Evolutionary conservation across 176 grass and related monocot species (phyloP).

Genomic region (Lolium rigidum): DNA sequence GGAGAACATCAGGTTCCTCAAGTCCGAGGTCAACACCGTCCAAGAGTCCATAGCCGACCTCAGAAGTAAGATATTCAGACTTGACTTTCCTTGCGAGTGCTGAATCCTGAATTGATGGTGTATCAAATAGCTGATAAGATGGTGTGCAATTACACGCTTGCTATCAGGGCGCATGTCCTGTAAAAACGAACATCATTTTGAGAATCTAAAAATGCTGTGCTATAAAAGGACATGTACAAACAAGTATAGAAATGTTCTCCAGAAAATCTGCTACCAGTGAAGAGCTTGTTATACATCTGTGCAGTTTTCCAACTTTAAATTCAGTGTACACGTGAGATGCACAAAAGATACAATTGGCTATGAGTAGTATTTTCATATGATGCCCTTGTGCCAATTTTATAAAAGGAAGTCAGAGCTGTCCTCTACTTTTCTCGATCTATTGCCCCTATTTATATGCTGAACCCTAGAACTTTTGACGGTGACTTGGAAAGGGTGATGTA

Average conservation of each 20-base stretch:
- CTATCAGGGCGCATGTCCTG: neutral
- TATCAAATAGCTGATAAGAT: constrained; percentile 9
- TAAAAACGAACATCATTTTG: constrained; percentile 7
- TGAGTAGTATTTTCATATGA: neutral
- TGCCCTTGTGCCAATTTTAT: neutral
- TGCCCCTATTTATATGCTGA: constrained; percentile 30
- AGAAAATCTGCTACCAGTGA: neutral
- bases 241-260: neutral
- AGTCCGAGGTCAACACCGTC: constrained; percentile 50
- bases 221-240: neutral
- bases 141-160: neutral
- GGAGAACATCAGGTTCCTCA: constrained; percentile 69
- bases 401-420: neutral
- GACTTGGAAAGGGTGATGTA: constrained; percentile 43
- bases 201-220: neutral
- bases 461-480: constrained; percentile 44
- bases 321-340: neutral
- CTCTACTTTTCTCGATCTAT: constrained; percentile 6
- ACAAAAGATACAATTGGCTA: neutral
- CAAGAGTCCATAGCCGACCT: constrained; percentile 52
- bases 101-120: neutral
- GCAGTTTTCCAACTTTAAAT: neutral
- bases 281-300: neutral
- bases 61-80: constrained; percentile 54
- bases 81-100: neutral